Base-by-base conservation (phyloP, 139 green algal species). In the Nannochloris sp. region DNA sequence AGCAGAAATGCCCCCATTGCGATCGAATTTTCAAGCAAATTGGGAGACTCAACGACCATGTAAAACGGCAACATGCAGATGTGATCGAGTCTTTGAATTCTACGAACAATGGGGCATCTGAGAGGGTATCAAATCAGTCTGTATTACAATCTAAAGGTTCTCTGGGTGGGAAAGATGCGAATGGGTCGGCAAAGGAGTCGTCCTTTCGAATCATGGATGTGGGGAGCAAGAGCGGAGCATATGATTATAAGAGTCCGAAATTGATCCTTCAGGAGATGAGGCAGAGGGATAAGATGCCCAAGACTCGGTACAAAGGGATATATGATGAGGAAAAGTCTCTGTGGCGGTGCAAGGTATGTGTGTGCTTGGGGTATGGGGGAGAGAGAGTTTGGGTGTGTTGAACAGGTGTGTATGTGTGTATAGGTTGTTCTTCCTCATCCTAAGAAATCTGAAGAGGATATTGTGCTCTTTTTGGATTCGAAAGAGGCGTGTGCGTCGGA, bases 1-100 rank as follows among this genome's bases (percentile, higher is more conserved):
- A 95, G 71, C 49, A 77, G 23, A 69, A 82, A 16, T 96, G 90
- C 70, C 88, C 88, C 0, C 82, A 92, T 73, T 96, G 90, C 62
- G 85, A 93, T 40, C 73, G 87, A 11, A 62, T 86, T 0, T 96
- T 93, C 72, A 88, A 88, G 60, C 82, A 95, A 71, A 76, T 80
- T 15, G 10, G 71, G 40, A 53, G 71, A 4, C 60, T 78, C 9
- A 57, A 69, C 40, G 80, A 94, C 15, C 88, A 95, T 68, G 75
- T 95, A 9, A 66, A 78, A 37, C 82, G 75, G 18, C 81, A 84
- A 62, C 78, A 94, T 23, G 63, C 29, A 7, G 63, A 12, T 3
- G 60, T 29, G 5, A 44, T 44, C 14, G 23, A 44, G 36, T 43
- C 49, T 9, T 51, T 48, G 14, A 18, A 68, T 29, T 24, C 31